A percentile compares a stretch with the other conserved stretches of the same genome.
These are phyloP conservation scores for Corrigiola litoralis DNA, from an alignment of 179 eudicot genomes.

Conservation along the genomic window DNA sequence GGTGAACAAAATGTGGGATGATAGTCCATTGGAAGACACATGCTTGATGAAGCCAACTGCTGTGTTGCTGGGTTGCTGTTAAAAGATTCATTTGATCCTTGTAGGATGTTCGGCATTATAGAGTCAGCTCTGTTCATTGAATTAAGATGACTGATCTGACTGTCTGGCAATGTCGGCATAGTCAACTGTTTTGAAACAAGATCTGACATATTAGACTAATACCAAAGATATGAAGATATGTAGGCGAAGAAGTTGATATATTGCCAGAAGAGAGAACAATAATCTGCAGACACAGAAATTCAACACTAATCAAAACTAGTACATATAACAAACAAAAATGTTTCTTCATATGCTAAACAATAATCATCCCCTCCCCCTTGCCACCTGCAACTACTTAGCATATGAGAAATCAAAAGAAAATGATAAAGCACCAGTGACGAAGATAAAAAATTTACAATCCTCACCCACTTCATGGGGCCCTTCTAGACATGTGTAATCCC, in stretches of 20 bases:
- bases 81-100: constrained; percentile 17
- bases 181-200: constrained; percentile 23
- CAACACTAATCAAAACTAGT: neutral
- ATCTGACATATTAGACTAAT: constrained; percentile 13
- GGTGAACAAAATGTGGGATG: constrained; percentile 7
- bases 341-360: neutral
- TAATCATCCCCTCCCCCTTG: neutral
- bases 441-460: no score
- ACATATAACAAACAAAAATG: neutral
- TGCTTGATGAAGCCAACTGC: constrained; percentile 15
- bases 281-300: constrained; percentile 6
- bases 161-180: constrained; percentile 26
- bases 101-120: constrained; percentile 15
- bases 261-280: neutral
- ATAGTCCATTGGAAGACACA: neutral
- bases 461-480: no score
- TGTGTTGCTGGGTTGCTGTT: constrained; percentile 10
- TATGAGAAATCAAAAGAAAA: neutral
- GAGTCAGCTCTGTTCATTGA: constrained; percentile 24
- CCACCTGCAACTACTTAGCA: neutral
- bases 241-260: neutral
- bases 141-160: constrained; percentile 21
- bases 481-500: no score
- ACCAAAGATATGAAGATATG: neutral
- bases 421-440: neutral